Conservation (phyloP, 371 early-diverging fungal genomes). For the Saksenaea oblongispora region DNA sequence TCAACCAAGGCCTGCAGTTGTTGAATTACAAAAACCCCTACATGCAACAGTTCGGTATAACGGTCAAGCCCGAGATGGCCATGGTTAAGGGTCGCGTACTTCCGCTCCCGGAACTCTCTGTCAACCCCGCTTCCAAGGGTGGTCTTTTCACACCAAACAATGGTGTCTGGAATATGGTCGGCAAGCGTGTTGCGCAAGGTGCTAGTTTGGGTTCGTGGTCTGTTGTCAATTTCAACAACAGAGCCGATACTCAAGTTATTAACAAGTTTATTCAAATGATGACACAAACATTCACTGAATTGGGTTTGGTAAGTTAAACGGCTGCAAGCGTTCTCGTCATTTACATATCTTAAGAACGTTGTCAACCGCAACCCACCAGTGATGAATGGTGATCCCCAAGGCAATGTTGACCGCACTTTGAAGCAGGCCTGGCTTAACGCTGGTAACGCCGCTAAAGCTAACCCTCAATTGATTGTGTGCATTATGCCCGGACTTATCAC, state of each 20-base stretch:
- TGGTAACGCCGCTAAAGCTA: conserved; percentile 62
- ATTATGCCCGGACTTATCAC: conserved; percentile 82
- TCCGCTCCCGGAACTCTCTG: conserved; percentile 72
- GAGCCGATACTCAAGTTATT: conserved; percentile 29
- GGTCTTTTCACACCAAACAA: conserved; percentile 66
- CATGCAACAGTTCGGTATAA: conserved; percentile 62
- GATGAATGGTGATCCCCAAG: conserved; percentile 60
- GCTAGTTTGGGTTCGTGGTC: conserved; percentile 80
- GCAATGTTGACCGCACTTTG: conserved; percentile 61
- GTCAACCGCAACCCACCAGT: conserved; percentile 66
- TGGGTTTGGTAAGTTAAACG: conserved; percentile 57
- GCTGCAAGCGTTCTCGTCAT: background rate
- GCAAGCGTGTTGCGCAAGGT: conserved; percentile 75
- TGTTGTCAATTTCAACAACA: conserved; percentile 62
- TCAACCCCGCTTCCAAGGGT: conserved; percentile 57
- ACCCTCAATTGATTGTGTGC: conserved; percentile 79
- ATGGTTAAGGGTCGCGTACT: conserved; percentile 71
- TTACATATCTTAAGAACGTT: conserved; percentile 23
- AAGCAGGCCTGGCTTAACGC: conserved; percentile 64
- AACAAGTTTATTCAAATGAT: conserved; percentile 59
- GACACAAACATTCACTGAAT: conserved; percentile 49
- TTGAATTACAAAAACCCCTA: conserved; percentile 58
- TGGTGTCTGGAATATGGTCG: conserved; percentile 90
- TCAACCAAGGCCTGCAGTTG: conserved; percentile 48
- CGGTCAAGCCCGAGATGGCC: conserved; percentile 60